phyloP scores from a whole-genome alignment of 2,329 filamentous ascomycete species.

The Ilyonectria sp. region DNA sequence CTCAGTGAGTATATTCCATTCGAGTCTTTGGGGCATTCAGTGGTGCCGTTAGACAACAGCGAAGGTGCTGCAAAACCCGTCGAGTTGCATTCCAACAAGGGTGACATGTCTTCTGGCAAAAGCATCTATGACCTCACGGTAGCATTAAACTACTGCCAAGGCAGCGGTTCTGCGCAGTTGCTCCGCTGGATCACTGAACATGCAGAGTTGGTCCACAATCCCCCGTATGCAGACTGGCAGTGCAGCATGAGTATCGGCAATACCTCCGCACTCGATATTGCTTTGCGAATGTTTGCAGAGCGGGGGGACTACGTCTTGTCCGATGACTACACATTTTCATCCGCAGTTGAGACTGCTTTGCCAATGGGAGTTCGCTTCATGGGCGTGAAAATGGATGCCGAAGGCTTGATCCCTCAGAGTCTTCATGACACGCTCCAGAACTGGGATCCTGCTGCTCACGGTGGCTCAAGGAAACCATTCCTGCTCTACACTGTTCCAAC shows the following conservation, averaged over 20 bases:
- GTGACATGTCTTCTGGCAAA: neutral
- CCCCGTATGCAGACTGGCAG: constrained; percentile 80
- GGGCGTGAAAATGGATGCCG: constrained; percentile 75
- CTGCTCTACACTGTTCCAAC: constrained; percentile 81
- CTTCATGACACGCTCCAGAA: constrained; percentile 75
- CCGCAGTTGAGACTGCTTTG: constrained; percentile 74
- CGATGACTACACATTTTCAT: constrained; percentile 67
- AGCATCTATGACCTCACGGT: constrained; percentile 48
- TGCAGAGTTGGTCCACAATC: constrained; percentile 80
- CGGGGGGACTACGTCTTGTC: constrained; percentile 76
- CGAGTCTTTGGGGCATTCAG: neutral
- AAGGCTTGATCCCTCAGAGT: constrained; percentile 61
- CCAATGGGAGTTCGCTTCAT: constrained; percentile 69
- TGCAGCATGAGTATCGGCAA: constrained; percentile 78
- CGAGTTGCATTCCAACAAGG: neutral
- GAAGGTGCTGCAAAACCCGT: neutral
- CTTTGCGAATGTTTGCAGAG: constrained; percentile 72
- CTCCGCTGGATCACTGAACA: constrained; percentile 82
- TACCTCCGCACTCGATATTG: constrained; percentile 77
- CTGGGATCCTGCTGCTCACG: constrained; percentile 68
- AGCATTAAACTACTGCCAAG: constrained; percentile 81
- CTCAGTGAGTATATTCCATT: constrained; percentile 18
- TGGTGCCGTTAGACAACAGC: neutral
- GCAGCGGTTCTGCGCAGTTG: constrained; percentile 77
- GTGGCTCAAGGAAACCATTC: constrained; percentile 74